Conservation (phyloP, 1,284 basidiomycete species). For the Waitea zeae region DNA sequence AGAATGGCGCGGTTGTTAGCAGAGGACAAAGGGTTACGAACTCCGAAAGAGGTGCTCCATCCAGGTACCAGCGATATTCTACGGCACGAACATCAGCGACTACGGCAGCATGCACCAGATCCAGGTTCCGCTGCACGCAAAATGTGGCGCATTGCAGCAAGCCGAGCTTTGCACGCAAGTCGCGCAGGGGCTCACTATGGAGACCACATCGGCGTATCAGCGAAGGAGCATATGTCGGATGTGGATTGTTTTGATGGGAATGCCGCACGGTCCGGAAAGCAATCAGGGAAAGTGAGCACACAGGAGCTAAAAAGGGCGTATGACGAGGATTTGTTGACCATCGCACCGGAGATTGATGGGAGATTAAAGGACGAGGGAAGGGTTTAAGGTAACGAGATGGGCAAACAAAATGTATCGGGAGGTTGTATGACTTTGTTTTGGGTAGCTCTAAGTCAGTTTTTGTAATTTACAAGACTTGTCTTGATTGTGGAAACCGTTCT, state of each 20-base stretch:
- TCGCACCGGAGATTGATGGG: constrained; percentile 57
- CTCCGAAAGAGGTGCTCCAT: constrained; percentile 16
- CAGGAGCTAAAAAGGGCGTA: constrained; percentile 13
- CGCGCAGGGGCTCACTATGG: constrained; percentile 35
- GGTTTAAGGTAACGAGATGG: not conserved
- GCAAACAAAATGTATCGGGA: not conserved
- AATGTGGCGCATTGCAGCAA: constrained; percentile 31
- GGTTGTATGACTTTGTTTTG: not conserved
- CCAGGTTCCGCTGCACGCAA: constrained; percentile 13
- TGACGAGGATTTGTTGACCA: constrained; percentile 39
- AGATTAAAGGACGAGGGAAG: constrained; percentile 48
- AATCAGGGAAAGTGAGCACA: constrained; percentile 11
- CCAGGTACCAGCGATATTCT: constrained; percentile 24
- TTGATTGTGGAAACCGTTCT: not conserved
- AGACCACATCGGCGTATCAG: constrained; percentile 41
- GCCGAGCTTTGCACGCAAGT: constrained; percentile 24
- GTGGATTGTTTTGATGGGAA: constrained; percentile 62
- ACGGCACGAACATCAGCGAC: constrained; percentile 23
- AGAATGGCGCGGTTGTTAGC: constrained; percentile 27
- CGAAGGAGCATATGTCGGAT: constrained; percentile 59
- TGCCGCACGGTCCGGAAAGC: constrained; percentile 17
- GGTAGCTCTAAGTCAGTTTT: not conserved
- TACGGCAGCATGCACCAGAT: constrained; percentile 12
- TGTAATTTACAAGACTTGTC: not conserved
- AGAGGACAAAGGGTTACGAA: too few relatives aligned